These are phyloP conservation scores for Viola pubescens DNA, from an alignment of 441 rosid species.

Conservation along the genomic window DNA sequence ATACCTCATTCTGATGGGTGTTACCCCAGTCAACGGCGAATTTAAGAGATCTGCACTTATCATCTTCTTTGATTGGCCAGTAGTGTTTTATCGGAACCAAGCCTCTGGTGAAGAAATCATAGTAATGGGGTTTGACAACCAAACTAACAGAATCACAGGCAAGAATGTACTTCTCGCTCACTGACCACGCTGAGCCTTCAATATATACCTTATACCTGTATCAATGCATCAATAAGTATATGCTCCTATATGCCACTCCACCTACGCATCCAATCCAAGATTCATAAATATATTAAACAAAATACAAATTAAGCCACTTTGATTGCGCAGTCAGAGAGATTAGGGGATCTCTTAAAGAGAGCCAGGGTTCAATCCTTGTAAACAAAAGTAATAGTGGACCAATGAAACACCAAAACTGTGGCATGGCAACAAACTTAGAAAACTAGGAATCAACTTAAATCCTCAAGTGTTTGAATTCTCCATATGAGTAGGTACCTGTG, in stretches of 20 bases:
- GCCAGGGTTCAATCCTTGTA: background rate
- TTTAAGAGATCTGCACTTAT: constrained; percentile 73
- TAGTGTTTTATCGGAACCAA: constrained; percentile 62
- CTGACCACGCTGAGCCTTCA: constrained; percentile 93
- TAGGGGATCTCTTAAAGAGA: background rate
- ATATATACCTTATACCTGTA: constrained; percentile 75
- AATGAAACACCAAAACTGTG: background rate
- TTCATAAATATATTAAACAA: background rate
- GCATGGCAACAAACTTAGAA: no score
- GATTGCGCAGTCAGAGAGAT: background rate
- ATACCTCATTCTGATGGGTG: constrained; percentile 48
- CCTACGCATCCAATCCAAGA: background rate
- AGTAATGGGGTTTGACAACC: constrained; percentile 53
- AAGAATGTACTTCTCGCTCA: constrained; percentile 82
- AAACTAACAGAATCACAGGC: constrained; percentile 78
- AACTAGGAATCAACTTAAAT: background rate
- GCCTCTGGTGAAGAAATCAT: constrained; percentile 79
- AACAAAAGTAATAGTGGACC: background rate
- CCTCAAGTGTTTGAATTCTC: background rate
- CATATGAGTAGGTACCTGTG: constrained; percentile 40
- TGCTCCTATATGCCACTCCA: background rate
- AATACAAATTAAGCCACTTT: background rate
- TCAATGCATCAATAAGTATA: background rate
- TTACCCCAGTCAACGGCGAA: constrained; percentile 91
- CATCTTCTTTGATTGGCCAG: constrained; percentile 65